Percentiles rank a stretch among this genome's conserved stretches.
Evolutionary conservation across 1,284 basidiomycete species (phyloP).

Genomic region (Puccinia novopanici): DNA sequence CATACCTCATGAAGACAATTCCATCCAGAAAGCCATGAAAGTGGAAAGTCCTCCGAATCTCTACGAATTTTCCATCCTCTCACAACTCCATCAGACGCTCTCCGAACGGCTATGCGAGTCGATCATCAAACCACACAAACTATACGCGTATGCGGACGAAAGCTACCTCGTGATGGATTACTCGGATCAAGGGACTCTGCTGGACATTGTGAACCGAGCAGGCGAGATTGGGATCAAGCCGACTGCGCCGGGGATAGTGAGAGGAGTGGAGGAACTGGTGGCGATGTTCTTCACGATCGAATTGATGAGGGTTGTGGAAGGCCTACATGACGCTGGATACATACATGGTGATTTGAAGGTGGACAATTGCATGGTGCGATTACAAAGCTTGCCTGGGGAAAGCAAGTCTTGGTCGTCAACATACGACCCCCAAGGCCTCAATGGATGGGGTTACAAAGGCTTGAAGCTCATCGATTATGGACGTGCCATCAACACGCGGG

Average conservation of each 20-base stretch:
- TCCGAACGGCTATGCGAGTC: slow-evolving; percentile 66
- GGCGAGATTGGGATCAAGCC: slow-evolving; percentile 67
- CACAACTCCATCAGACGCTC: slow-evolving; percentile 72
- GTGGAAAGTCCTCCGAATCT: slow-evolving; percentile 82
- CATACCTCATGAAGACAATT: slow-evolving; percentile 61
- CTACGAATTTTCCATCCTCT: slow-evolving; percentile 91
- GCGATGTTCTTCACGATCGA: slow-evolving; percentile 95
- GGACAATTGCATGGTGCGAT: slow-evolving; percentile 91
- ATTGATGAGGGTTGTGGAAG: slow-evolving; percentile 78
- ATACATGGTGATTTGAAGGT: slow-evolving; percentile 99
- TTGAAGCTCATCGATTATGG: slow-evolving; percentile 95
- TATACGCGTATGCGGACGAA: slow-evolving; percentile 85
- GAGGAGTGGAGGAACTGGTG: slow-evolving; percentile 80
- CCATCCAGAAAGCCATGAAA: slow-evolving; percentile 77
- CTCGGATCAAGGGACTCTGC: slow-evolving; percentile 85
- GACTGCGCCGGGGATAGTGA: slow-evolving; percentile 56
- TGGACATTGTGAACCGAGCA: slow-evolving; percentile 89
- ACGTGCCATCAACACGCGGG: slow-evolving; percentile 78
- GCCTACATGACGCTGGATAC: slow-evolving; percentile 76
- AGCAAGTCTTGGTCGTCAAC: slow-evolving; percentile 70
- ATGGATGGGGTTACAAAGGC: slow-evolving; percentile 85
- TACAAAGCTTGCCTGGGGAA: slow-evolving; percentile 73
- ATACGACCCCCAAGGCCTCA: slow-evolving; percentile 74
- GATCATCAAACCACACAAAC: slow-evolving; percentile 69
- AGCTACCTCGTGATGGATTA: slow-evolving; percentile 85